Base-by-base conservation (phyloP, 106 monocot species). In the Acorus gramineus region DNA sequence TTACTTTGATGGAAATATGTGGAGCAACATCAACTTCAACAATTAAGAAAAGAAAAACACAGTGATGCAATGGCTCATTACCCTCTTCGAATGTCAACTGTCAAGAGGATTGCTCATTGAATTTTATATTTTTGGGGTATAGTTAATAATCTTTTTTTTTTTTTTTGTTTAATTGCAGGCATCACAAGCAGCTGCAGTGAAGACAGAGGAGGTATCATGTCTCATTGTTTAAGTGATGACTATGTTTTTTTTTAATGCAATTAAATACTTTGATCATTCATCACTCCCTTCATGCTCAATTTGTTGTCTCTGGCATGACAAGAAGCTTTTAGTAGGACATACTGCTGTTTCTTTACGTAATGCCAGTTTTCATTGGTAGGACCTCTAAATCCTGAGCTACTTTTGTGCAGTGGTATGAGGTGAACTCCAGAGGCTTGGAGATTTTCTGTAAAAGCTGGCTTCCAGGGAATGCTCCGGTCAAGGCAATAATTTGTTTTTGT, bases 381-480 rank as follows among this genome's bases (percentile, higher is more conserved):
- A 28, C 28, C 28, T 28, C 28, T 28, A 28, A 28, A 28, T 28
- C 28, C 28, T 28, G 28, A 60, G 10, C 49, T 73, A 46, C 49
- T 57, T 63, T 44, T 77, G 4, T 69, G 61, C 69, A 90, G 95
- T 85, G 75, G 8, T 85, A 87, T 70, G 78, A 81, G 57, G 61
- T 70, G 48, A 96, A 96, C 64, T 85, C 80, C 42, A 80, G 87
- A 71, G 90, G 95, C 47, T 64, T 87, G 57, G 73, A 82, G 70
- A 87, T 96, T 69, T 96, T 96, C 74, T 76, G 78, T 0, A 96
- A 90, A 76, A 69, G 80, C 62, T 96, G 95, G 95, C 68, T 85
- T 74, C 90, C 95, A 28, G 78, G 72, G 50, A 74, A 70, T 63
- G 65, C 72, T 64, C 70, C 50, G 50, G 59, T 84, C 12, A 95